phyloP scores from a whole-genome alignment of 441 rosid genomes.

The Codiaeum variegatum region DNA sequence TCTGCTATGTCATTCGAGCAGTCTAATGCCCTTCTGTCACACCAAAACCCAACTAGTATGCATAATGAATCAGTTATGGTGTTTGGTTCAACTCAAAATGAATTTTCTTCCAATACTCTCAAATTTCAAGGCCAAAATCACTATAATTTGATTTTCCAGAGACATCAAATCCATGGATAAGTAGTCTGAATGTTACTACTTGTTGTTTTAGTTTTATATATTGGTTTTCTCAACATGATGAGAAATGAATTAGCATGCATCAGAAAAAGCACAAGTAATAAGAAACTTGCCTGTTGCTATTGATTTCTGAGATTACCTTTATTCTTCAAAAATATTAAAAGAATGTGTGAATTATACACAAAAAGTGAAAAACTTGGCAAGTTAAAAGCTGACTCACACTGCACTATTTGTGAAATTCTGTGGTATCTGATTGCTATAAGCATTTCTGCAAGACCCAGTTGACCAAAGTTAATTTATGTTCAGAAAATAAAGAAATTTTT shows the following conservation, averaged over 20 bases:
- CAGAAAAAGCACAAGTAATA: not conserved
- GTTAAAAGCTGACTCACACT: constrained; percentile 38
- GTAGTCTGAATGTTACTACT: constrained; percentile 10
- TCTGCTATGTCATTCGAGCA: constrained; percentile 26
- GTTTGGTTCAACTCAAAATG: constrained; percentile 32
- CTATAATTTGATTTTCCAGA: constrained; percentile 33
- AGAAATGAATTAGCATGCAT: constrained; percentile 3
- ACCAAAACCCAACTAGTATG: constrained; percentile 24
- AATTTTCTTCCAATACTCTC: constrained; percentile 32
- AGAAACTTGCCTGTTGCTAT: not conserved
- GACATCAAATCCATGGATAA: constrained; percentile 27
- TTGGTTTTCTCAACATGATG: too few relatives aligned
- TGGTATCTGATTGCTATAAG: constrained; percentile 30
- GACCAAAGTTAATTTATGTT: constrained; percentile 23
- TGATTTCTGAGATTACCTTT: constrained; percentile 2
- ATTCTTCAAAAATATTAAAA: not conserved
- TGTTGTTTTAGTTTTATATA: constrained; percentile 12
- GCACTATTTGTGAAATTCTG: constrained; percentile 32
- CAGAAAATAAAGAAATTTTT: not conserved
- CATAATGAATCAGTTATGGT: constrained; percentile 29
- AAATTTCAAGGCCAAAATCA: constrained; percentile 35
- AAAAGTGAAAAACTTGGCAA: constrained; percentile 5
- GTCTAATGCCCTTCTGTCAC: constrained; percentile 23
- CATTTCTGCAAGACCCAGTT: constrained; percentile 40
- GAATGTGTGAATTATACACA: not conserved